Base-by-base conservation (phyloP, 2,329 filamentous ascomycete genomes). In the Chalaropsis ovoidea region DNA sequence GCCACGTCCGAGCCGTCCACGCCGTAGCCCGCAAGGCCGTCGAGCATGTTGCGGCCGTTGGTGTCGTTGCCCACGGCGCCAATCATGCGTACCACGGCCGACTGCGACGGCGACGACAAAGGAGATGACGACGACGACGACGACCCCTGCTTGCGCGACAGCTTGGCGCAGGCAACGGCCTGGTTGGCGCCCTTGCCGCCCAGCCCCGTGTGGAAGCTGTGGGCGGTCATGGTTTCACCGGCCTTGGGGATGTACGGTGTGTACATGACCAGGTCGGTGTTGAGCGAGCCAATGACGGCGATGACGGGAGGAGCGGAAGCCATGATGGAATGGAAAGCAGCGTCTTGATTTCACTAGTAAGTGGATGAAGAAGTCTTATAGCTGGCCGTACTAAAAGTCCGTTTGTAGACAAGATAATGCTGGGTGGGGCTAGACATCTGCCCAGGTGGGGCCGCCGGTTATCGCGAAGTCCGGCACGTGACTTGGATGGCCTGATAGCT, bases 111-210 rank as follows among this genome's bases (percentile, higher is more conserved):
- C 17, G 13, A 22, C 41, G n/a, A 24, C 22, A 60, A 64, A n/a
- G n/a, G n/a, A n/a, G n/a, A n/a, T 6, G 43, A 47, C 19, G 43
- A 47, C 19, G 31, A 24, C 17, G 13, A 22, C 41, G n/a, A 24
- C 22, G 61, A 64, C n/a, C 24, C 69, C 60, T 17, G 68, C 2
- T 27, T 67, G 19, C 66, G 76, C 1, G 84, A 86, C 10, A 87
- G 77, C 13, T 86, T 81, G 19, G 66, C 66, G 71, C 82, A 85
- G 7, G 86, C 85, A 45, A 89, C 85, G 2, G 86, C 86, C 76
- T 90, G 87, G 73, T 90, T 90, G 42, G 86, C 86, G 54, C 87
- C 87, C 76, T 90, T 90, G 17, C 88, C 87, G 61, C 87, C 88
- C 31, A 67, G 45, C 1, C 65, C 66, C 3, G 64, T 65, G 39